Percentiles rank a stretch among this genome's conserved stretches.
phyloP scores from a whole-genome alignment of 495 filamentous ascomycete species.

The Talaromyces adpressus region DNA sequence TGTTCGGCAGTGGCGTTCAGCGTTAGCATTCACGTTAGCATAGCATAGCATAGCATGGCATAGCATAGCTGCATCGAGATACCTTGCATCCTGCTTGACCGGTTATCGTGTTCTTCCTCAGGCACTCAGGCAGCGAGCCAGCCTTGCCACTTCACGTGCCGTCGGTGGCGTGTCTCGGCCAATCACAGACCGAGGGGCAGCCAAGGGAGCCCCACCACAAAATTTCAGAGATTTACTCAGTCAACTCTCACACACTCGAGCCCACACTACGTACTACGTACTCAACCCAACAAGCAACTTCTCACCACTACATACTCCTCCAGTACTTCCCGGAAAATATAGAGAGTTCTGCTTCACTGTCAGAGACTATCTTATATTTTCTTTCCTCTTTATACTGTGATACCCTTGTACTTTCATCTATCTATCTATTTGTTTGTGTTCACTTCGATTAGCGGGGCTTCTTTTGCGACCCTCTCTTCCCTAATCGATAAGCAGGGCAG shows the following conservation, averaged over 20 bases:
- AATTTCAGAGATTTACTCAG: conserved; percentile 7
- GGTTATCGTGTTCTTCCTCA: neutral
- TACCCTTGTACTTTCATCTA: conserved; percentile 2
- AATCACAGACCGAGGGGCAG: conserved; percentile 20
- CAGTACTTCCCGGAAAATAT: neutral
- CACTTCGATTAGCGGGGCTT: conserved; percentile 1
- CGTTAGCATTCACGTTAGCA: neutral
- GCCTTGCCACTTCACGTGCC: conserved; percentile 16
- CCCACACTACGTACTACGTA: neutral
- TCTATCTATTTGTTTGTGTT: conserved; percentile 8
- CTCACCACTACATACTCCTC: neutral
- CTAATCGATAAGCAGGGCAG: conserved; percentile 3
- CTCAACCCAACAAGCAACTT: neutral
- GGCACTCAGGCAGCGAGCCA: conserved; percentile 1
- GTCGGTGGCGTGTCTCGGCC: conserved; percentile 24
- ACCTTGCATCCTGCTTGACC: neutral
- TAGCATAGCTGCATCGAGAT: neutral
- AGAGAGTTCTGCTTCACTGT: conserved; percentile 1
- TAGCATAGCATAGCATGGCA: conserved; percentile 5
- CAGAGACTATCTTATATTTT: neutral
- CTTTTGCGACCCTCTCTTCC: neutral
- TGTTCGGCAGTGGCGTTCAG: neutral
- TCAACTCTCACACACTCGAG: neutral
- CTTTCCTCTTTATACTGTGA: conserved; percentile 3
- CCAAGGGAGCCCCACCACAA: neutral